phyloP scores from a whole-genome alignment of 176 grass and related monocot species.

The Bromus sterilis region DNA sequence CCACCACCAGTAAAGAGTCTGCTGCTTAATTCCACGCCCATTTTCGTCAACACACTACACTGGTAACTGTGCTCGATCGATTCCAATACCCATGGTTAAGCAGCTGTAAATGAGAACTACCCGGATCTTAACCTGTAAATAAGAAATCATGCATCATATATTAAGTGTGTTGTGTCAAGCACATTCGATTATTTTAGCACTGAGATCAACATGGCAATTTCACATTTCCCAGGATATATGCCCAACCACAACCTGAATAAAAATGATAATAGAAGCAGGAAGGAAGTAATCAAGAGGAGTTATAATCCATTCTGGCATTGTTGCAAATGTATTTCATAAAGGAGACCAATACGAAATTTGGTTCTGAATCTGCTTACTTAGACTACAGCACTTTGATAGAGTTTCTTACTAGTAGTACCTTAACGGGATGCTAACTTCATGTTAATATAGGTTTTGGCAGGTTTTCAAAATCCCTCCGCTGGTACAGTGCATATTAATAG shows the following conservation, averaged over 20 bases:
- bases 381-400: neutral
- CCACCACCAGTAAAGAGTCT: neutral
- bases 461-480: slow-evolving; percentile 47
- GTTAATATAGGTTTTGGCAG: slow-evolving; percentile 66
- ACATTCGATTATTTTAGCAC: neutral
- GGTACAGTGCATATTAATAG: slow-evolving; percentile 55
- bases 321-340: neutral
- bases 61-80: neutral
- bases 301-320: neutral
- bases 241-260: neutral
- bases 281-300: neutral
- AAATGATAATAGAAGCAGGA: neutral
- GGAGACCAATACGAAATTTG: neutral
- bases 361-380: neutral
- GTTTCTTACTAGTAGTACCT: neutral
- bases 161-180: neutral
- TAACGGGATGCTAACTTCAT: slow-evolving; percentile 5
- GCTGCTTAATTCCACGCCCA: neutral
- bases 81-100: neutral
- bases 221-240: neutral
- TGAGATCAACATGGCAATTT: neutral
- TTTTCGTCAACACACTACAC: neutral
- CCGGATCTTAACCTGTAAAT: neutral
- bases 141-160: neutral
- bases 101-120: too few species aligned